Conservation (phyloP, 1,284 basidiomycete species). For the Tilletia caries region DNA sequence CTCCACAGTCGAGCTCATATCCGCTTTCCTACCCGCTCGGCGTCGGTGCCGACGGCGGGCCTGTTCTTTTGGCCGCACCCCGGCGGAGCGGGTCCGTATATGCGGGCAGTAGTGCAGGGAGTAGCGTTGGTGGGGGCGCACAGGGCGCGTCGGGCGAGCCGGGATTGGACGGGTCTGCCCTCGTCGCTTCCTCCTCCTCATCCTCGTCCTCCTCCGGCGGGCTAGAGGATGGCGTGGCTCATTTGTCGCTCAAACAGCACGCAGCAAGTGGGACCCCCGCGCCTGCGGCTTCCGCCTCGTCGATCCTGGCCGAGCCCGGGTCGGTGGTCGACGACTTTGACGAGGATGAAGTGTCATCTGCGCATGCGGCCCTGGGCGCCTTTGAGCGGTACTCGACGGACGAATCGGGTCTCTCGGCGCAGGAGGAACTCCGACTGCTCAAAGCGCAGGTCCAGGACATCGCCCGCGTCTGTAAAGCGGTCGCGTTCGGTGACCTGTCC, state of each 20-base stretch:
- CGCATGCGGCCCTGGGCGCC: slow-evolving; percentile 37
- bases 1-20: slow-evolving; percentile 43
- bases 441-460: slow-evolving; percentile 88
- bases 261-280: too few relatives aligned
- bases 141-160: not conserved
- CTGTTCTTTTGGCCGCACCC: slow-evolving; percentile 41
- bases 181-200: not conserved
- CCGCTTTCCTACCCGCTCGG: slow-evolving; percentile 52
- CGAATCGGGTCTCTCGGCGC: slow-evolving; percentile 58
- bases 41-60: slow-evolving; percentile 43
- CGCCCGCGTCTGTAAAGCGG: slow-evolving; percentile 88
- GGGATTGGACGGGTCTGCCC: not conserved
- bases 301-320: too few relatives aligned
- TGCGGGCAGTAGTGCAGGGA: slow-evolving; percentile 15
- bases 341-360: slow-evolving; percentile 2
- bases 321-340: not conserved
- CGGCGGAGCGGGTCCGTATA: slow-evolving; percentile 6
- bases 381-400: slow-evolving; percentile 47
- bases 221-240: not conserved
- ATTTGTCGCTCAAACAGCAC: too few relatives aligned
- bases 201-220: not conserved
- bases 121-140: not conserved
- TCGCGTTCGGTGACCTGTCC: slow-evolving; percentile 86
- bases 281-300: too few relatives aligned
- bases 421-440: slow-evolving; percentile 74